Evolutionary conservation across 1,284 basidiomycete genomes (phyloP).

Genomic region (Phellopilus nigrolimitatus): DNA sequence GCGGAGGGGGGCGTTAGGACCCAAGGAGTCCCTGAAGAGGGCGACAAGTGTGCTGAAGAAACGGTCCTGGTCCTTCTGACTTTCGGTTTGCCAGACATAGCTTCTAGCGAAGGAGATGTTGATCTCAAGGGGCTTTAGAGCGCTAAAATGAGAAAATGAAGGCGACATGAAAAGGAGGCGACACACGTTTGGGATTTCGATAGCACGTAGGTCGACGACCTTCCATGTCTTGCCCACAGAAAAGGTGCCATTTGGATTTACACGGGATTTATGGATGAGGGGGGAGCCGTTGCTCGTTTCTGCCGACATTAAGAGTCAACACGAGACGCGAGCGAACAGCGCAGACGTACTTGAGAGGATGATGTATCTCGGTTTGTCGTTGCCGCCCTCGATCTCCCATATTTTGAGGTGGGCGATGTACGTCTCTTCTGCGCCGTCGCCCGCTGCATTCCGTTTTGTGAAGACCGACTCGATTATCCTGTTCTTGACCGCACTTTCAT

Average conservation of each 20-base stretch:
- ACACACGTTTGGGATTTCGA: slow-evolving; percentile 77
- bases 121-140: slow-evolving; percentile 14
- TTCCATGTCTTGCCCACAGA: slow-evolving; percentile 98
- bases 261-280: slow-evolving; percentile 92
- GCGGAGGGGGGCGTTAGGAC: not conserved
- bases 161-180: slow-evolving; percentile 4
- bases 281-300: slow-evolving; percentile 63
- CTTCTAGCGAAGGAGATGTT: slow-evolving; percentile 18
- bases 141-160: too few species aligned
- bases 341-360: slow-evolving; percentile 76
- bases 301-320: slow-evolving; percentile 31
- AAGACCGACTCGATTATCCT: slow-evolving; percentile 85
- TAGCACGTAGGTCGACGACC: slow-evolving; percentile 71
- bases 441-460: slow-evolving; percentile 58
- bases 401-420: slow-evolving; percentile 88
- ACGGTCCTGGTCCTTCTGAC: slow-evolving; percentile 12
- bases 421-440: slow-evolving; percentile 57
- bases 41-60: slow-evolving; percentile 11
- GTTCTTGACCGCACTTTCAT: slow-evolving; percentile 42
- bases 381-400: slow-evolving; percentile 58
- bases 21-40: slow-evolving; percentile 12
- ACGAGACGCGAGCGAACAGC: not conserved
- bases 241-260: slow-evolving; percentile 92
- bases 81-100: slow-evolving; percentile 19
- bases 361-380: slow-evolving; percentile 82